phyloP scores from a whole-genome alignment of 805 yeast species.

The Wickerhamomyces canadensis region DNA sequence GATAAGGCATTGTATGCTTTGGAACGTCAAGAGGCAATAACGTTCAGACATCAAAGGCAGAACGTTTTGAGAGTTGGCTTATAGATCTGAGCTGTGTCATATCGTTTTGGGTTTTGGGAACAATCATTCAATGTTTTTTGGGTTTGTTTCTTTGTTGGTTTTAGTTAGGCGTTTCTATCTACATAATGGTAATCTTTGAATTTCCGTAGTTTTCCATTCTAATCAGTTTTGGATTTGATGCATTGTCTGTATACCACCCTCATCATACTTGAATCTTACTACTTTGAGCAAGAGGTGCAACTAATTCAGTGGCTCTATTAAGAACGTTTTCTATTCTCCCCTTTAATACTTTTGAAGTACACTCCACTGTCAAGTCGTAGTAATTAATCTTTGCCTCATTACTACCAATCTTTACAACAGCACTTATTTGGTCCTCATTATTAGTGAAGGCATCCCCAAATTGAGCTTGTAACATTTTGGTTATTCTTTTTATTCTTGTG shows the following conservation, averaged over 20 bases:
- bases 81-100: constrained; percentile 1
- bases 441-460: constrained; percentile 72
- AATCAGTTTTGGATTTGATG: too few species aligned
- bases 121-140: too few species aligned
- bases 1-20: constrained; percentile 77
- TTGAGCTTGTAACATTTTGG: constrained; percentile 68
- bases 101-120: too few species aligned
- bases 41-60: constrained; percentile 82
- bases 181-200: too few species aligned
- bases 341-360: constrained; percentile 68
- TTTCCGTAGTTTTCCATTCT: too few species aligned
- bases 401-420: constrained; percentile 66
- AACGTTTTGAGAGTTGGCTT: constrained; percentile 53
- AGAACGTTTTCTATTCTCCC: constrained; percentile 81
- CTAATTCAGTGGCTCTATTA: constrained; percentile 70
- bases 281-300: constrained; percentile 69
- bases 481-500: constrained; percentile 47
- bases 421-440: constrained; percentile 38
- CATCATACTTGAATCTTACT: constrained; percentile 6
- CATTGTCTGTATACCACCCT: neutral
- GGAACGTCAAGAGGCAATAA: constrained; percentile 84
- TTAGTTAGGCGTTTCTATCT: neutral
- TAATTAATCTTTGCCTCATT: constrained; percentile 68
- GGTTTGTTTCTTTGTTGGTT: neutral
- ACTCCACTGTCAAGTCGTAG: constrained; percentile 57